A percentile compares a stretch with the other conserved stretches of the same genome.
Evolutionary conservation across 73 alveolate genomes (phyloP).

Genomic region (Paramecium caudatum): DNA sequence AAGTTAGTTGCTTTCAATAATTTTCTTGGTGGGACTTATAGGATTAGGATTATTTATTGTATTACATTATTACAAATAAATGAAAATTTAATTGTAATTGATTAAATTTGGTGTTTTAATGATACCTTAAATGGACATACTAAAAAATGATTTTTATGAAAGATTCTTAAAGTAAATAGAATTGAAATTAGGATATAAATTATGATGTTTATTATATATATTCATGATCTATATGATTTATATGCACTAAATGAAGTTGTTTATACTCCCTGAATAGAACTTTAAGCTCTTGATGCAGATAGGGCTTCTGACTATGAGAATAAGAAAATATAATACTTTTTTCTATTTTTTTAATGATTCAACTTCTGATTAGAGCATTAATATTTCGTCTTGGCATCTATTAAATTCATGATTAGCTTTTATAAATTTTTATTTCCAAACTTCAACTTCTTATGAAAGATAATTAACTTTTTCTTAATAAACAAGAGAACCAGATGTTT

Average conservation of each 20-base stretch:
- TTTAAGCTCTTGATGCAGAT: not conserved
- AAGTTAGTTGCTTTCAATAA: not conserved
- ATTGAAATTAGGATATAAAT: too few relatives aligned
- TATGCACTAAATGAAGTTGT: too few relatives aligned
- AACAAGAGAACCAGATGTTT: slow-evolving; percentile 37
- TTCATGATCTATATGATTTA: too few relatives aligned
- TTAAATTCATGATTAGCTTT: slow-evolving; percentile 45
- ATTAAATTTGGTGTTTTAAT: slow-evolving; percentile 26
- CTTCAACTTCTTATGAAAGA: slow-evolving; percentile 11
- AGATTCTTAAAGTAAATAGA: not conserved
- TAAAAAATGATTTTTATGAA: slow-evolving; percentile 5
- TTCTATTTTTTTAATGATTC: not conserved
- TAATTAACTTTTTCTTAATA: not conserved
- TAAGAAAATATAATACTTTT: slow-evolving; percentile 2
- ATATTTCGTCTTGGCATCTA: not conserved
- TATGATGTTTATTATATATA: too few relatives aligned
- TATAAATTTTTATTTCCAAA: slow-evolving; percentile 16
- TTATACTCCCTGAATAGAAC: too few relatives aligned
- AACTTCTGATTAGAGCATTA: slow-evolving; percentile 20
- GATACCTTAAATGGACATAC: not conserved
- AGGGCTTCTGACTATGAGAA: not conserved
- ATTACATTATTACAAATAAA: not conserved
- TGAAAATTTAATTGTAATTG: not conserved
- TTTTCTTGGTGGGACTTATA: not conserved
- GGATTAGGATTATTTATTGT: not conserved